Evolutionary conservation across 2,329 filamentous ascomycete species (phyloP).

Genomic region (Ceratocystiopsis brevicomis): DNA sequence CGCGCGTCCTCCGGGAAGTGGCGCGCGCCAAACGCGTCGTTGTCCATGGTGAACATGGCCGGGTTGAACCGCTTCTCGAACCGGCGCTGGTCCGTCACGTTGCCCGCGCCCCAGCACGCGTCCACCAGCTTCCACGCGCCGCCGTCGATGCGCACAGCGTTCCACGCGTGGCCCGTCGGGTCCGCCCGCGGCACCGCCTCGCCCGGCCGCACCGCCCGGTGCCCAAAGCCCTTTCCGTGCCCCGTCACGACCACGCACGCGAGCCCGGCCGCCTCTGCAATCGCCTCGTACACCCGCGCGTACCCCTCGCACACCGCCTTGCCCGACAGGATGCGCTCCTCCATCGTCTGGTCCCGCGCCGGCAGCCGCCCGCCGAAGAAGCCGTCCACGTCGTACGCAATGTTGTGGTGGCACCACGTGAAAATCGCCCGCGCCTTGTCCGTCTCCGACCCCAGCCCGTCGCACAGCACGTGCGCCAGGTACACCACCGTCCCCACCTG

Average conservation of each 20-base stretch:
- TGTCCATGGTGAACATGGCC: slow-evolving; percentile 37
- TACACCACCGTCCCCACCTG: slow-evolving; percentile 45
- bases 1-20: slow-evolving; percentile 57
- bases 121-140: slow-evolving; percentile 86
- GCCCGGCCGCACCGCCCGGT: slow-evolving; percentile 41
- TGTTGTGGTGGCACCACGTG: slow-evolving; percentile 88
- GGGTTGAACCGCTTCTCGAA: slow-evolving; percentile 55
- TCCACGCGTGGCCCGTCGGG: slow-evolving; percentile 67
- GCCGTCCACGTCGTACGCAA: slow-evolving; percentile 61
- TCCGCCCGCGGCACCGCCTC: slow-evolving; percentile 45
- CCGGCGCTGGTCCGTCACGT: slow-evolving; percentile 32
- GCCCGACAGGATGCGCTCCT: slow-evolving; percentile 55
- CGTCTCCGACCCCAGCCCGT: slow-evolving; percentile 60
- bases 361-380: slow-evolving; percentile 59
- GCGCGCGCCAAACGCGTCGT: slow-evolving; percentile 61
- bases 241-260: slow-evolving; percentile 57
- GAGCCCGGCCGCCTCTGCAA: slow-evolving; percentile 63
- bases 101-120: slow-evolving; percentile 79
- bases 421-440: slow-evolving; percentile 90
- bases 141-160: slow-evolving; percentile 70
- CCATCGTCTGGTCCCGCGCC: slow-evolving; percentile 37
- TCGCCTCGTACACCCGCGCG: slow-evolving; percentile 58
- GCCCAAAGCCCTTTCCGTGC: slow-evolving; percentile 74
- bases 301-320: slow-evolving; percentile 86
- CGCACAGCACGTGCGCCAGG: slow-evolving; percentile 60